Conservation (phyloP, 1,139 yeast genomes). For the Hanseniaspora uvarum region DNA sequence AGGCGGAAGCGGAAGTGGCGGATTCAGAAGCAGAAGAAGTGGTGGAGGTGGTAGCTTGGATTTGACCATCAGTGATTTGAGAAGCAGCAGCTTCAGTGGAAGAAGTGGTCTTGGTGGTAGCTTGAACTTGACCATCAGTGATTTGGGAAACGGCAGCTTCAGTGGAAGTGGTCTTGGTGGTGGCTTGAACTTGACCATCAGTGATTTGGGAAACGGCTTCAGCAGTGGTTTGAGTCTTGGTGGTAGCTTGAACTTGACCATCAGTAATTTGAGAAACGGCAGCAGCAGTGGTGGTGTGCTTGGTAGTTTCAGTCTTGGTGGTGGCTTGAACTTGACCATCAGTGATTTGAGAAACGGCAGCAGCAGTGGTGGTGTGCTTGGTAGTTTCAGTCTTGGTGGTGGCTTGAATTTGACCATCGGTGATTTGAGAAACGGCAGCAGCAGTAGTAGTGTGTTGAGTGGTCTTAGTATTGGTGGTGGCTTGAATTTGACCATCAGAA, state of each 20-base stretch:
- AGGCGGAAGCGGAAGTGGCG: conserved; percentile 34
- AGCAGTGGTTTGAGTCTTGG: conserved; percentile 29
- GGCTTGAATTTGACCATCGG: conserved; percentile 39
- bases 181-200: conserved; percentile 50
- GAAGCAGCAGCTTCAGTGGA: conserved; percentile 23
- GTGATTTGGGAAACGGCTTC: conserved; percentile 38
- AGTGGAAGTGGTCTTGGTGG: conserved; percentile 31
- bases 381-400: conserved; percentile 29
- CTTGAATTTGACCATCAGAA: conserved; percentile 51
- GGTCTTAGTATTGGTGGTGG: conserved; percentile 31
- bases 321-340: conserved; percentile 21
- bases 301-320: conserved; percentile 28
- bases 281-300: conserved; percentile 30
- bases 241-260: conserved; percentile 38
- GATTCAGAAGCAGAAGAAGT: conserved; percentile 31
- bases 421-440: conserved; percentile 32
- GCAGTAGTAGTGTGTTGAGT: conserved; percentile 32
- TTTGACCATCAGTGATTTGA: conserved; percentile 19
- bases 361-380: conserved; percentile 26
- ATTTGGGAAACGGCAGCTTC: conserved; percentile 33
- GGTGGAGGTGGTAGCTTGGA: conserved; percentile 19
- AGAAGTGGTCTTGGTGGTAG: conserved; percentile 31
- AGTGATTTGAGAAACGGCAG: conserved; percentile 18
- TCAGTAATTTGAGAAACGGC: conserved; percentile 34
- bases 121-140: conserved; percentile 38